A percentile compares a stretch with the other conserved stretches of the same genome.
These are phyloP conservation scores for Auxenochlorella protothecoides DNA, from an alignment of 139 green algal species.

Conservation along the genomic window DNA sequence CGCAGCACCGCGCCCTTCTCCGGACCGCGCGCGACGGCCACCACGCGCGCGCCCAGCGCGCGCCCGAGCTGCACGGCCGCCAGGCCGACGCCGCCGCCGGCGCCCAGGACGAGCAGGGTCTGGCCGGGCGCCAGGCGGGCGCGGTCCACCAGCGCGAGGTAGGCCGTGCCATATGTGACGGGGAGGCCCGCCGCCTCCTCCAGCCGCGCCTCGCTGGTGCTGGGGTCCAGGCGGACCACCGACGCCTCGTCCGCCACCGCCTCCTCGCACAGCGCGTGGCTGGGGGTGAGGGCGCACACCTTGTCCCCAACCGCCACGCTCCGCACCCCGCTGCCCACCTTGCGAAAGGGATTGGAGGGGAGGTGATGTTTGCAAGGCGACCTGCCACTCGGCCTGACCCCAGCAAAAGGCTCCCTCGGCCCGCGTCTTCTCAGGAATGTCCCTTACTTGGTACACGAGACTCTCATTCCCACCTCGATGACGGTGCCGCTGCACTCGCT, in stretches of 20 bases:
- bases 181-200: constrained; percentile 46
- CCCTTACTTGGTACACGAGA: too few species aligned
- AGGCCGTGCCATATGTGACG: constrained; percentile 76
- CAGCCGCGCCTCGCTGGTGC: constrained; percentile 12
- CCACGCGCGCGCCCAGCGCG: constrained; percentile 48
- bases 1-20: constrained; percentile 28
- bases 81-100: constrained; percentile 72
- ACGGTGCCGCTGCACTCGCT: constrained; percentile 65
- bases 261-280: constrained; percentile 65
- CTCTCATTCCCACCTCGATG: constrained; percentile 29
- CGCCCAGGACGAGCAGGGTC: constrained; percentile 72
- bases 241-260: constrained; percentile 32
- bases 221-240: constrained; percentile 25
- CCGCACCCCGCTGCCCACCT: constrained; percentile 22
- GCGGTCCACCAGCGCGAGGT: constrained; percentile 60
- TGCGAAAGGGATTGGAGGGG: too few species aligned
- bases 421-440: too few species aligned
- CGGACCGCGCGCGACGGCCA: constrained; percentile 48
- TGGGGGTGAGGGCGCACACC: constrained; percentile 44
- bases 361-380: too few species aligned
- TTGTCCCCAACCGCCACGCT: constrained; percentile 55
- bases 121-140: constrained; percentile 55
- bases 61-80: constrained; percentile 64
- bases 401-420: too few species aligned
- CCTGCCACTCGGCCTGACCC: too few species aligned